Base-by-base conservation (phyloP, 2,329 filamentous ascomycete genomes). In the Decorospora gaudefroyi region DNA sequence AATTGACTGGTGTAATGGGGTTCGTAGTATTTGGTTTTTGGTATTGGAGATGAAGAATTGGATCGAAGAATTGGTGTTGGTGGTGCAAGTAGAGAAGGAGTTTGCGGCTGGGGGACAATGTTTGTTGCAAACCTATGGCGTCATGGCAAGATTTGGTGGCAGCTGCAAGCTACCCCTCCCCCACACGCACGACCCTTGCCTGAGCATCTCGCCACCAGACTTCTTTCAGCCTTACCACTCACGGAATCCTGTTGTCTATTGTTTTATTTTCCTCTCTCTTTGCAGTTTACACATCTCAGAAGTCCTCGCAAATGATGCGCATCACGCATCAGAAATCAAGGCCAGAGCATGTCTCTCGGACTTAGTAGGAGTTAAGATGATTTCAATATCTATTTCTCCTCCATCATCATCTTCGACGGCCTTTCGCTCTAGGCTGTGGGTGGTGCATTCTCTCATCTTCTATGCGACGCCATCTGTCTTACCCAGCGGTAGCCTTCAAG, bases 91-190 rank as follows among this genome's bases (percentile, higher is more conserved):
- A 42, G 44, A 35, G 31, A 32, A 53, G 47, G 50, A 51, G 42
- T 57, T 47, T 60, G 42, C n/a, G n/a, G n/a, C 48, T 46, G 44
- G 49, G 52, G 51, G 49, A 19, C 39, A 45, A 42, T 40, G 42
- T 39, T 46, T 37, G 51, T 35, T 40, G 33, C 37, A 35, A 21
- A 47, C 42, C 38, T 37, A 47, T 53, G 30, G 35, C 54, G 51
- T 55, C 54, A 57, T 56, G 28, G 50, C 44, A 31, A 39, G 13
- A 27, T 30, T 36, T 16, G 21, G 13, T 29, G 30, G 43, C 30
- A 46, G 41, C 47, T 58, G 53, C 52, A 54, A n/a, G 48, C 49
- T 59, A 55, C 57, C 61, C 61, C 59, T 62, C 62, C 55, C 58
- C 53, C 50, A 42, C 51, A 42, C 50, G 41, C 51, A 42, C 51